phyloP scores from a whole-genome alignment of 768 basidiomycete species.

The Exsudoporus frostii region DNA sequence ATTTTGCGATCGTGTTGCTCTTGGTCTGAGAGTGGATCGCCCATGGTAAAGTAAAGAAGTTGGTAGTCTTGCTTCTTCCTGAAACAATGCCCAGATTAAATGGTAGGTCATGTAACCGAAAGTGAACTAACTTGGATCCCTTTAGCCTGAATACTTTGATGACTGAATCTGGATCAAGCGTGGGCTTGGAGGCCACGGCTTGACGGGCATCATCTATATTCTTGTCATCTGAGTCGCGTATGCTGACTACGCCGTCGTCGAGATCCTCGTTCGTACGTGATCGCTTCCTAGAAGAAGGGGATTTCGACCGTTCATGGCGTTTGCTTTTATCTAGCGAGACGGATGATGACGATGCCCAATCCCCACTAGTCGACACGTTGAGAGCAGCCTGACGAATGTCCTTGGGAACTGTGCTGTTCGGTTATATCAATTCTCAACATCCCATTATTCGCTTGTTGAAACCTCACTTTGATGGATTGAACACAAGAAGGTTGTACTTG shows the following conservation, averaged over 20 bases:
- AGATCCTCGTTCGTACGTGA: slow-evolving; percentile 13
- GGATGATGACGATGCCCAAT: slow-evolving; percentile 10
- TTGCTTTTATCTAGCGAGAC: slow-evolving; percentile 18
- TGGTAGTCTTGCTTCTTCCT: slow-evolving; percentile 61
- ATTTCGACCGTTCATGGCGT: slow-evolving; percentile 19
- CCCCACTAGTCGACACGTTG: slow-evolving; percentile 1
- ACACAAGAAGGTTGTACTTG: slow-evolving; percentile 60
- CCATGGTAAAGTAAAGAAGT: slow-evolving; percentile 79
- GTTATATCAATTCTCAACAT: neutral
- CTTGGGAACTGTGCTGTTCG: slow-evolving; percentile 11
- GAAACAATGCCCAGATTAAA: neutral
- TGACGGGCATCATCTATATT: neutral
- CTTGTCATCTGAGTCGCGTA: slow-evolving; percentile 19
- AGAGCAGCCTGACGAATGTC: slow-evolving; percentile 22
- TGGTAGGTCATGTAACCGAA: neutral
- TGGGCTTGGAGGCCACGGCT: neutral
- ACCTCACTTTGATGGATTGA: slow-evolving; percentile 71
- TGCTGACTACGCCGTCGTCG: slow-evolving; percentile 29
- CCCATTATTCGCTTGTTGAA: slow-evolving; percentile 1
- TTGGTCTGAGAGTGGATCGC: slow-evolving; percentile 50
- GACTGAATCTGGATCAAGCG: slow-evolving; percentile 32
- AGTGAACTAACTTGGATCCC: slow-evolving; percentile 38
- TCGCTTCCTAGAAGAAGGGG: slow-evolving; percentile 30
- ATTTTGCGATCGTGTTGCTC: slow-evolving; percentile 50
- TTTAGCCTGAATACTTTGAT: slow-evolving; percentile 52